Evolutionary conservation across 768 basidiomycete genomes (phyloP).

Genomic region (Sporobolomyces phaffii): DNA sequence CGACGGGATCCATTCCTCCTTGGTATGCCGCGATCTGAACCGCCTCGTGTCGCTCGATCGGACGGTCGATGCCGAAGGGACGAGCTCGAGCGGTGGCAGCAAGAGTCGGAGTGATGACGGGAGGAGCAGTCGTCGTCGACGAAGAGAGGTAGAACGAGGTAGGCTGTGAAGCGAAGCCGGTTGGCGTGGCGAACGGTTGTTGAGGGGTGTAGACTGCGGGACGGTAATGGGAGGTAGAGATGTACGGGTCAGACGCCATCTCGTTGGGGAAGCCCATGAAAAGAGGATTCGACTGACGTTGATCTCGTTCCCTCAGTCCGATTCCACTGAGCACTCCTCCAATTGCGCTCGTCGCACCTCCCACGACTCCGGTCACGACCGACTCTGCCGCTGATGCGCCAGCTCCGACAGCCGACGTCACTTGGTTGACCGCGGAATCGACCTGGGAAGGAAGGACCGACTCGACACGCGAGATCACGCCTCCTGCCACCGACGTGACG

Average conservation of each 20-base stretch:
- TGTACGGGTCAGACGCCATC: background rate
- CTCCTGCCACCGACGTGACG: background rate
- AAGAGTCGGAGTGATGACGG: background rate
- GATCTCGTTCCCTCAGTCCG: conserved; percentile 19
- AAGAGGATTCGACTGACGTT: background rate
- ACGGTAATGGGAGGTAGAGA: background rate
- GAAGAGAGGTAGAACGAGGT: background rate
- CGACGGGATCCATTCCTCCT: conserved; percentile 15
- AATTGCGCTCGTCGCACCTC: background rate
- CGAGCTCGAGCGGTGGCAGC: background rate
- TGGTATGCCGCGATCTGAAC: conserved; percentile 3
- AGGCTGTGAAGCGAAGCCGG: background rate
- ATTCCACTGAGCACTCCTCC: conserved; percentile 2
- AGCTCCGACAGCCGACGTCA: background rate
- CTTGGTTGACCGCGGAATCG: background rate
- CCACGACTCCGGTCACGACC: background rate
- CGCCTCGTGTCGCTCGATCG: conserved; percentile 8
- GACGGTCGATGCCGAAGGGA: conserved; percentile 8
- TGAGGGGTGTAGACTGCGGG: background rate
- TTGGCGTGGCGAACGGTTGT: conserved; percentile 3
- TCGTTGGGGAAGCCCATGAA: background rate
- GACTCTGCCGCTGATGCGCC: conserved; percentile 6
- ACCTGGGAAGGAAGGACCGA: background rate
- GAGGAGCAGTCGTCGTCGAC: background rate
- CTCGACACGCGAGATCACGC: background rate